These are phyloP conservation scores for Sporothrix dimorphospora DNA, from an alignment of 2,329 filamentous ascomycete species.

Conservation along the genomic window DNA sequence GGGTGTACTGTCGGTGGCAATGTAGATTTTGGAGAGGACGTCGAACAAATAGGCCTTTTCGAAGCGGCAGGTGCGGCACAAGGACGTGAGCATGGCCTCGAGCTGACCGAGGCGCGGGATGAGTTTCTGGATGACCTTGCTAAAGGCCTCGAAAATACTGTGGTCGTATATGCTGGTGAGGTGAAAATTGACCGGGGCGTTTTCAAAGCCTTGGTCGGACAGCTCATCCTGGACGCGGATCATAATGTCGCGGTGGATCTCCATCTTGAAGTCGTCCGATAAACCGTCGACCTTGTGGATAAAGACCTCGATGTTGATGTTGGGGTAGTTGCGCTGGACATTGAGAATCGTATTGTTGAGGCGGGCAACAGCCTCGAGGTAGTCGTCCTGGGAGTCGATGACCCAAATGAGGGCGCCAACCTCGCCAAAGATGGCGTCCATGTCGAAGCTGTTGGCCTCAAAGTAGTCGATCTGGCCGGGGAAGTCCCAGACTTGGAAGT, in stretches of 20 bases:
- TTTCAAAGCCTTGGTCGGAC: conserved; percentile 89
- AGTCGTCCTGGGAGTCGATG: conserved; percentile 97
- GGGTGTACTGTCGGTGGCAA: conserved; percentile 90
- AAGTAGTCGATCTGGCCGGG: conserved; percentile 91
- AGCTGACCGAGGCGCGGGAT: conserved; percentile 91
- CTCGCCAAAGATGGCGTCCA: conserved; percentile 91
- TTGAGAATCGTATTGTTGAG: conserved; percentile 89
- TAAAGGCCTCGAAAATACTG: conserved; percentile 94
- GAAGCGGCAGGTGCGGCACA: conserved; percentile 91
- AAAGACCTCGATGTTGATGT: conserved; percentile 97
- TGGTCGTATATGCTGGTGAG: conserved; percentile 98
- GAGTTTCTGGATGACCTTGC: conserved; percentile 96
- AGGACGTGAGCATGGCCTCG: conserved; percentile 89
- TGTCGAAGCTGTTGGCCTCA: conserved; percentile 84
- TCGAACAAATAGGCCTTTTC: conserved; percentile 99
- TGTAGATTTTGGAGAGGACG: conserved; percentile 97
- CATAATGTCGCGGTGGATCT: conserved; percentile 94
- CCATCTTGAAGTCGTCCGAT: conserved; percentile 92
- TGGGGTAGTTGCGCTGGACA: conserved; percentile 84
- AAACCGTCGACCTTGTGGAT: conserved; percentile 99
- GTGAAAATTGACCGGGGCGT: conserved; percentile 91
- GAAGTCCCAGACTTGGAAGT: conserved; percentile 98
- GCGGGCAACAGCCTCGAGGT: conserved; percentile 84
- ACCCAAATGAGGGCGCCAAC: conserved; percentile 97
- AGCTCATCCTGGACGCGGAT: conserved; percentile 96